A percentile compares a stretch with the other conserved stretches of the same genome.
These are phyloP conservation scores for Phialophora macrospora DNA, from an alignment of 2,329 filamentous ascomycete genomes.

Conservation along the genomic window DNA sequence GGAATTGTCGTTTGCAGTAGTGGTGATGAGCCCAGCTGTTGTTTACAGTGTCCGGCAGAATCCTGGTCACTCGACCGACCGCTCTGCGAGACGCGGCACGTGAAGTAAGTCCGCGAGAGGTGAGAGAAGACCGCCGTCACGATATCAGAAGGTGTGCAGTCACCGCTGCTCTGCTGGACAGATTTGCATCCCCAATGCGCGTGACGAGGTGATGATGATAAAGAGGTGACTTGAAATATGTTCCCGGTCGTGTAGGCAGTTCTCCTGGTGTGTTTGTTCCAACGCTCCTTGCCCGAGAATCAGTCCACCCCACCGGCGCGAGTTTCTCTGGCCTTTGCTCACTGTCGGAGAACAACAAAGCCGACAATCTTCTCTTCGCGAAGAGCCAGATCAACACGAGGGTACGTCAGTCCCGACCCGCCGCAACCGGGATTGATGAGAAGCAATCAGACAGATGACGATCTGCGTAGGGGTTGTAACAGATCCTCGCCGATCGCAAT, in stretches of 20 bases:
- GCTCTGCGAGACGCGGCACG: not conserved
- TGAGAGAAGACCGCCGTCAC: not conserved
- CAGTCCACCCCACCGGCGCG: not conserved
- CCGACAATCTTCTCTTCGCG: constrained; percentile 7
- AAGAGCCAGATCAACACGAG: constrained; percentile 21
- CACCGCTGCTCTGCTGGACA: constrained; percentile 5
- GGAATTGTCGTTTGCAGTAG: not conserved
- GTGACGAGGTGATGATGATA: not conserved
- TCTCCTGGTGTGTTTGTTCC: not conserved
- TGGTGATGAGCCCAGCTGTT: not conserved
- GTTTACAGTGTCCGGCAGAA: constrained; percentile 14
- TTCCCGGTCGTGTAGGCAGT: not conserved
- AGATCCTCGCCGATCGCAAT: constrained; percentile 35
- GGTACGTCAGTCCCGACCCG: constrained; percentile 26
- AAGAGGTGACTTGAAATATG: not conserved
- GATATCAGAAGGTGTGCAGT: not conserved
- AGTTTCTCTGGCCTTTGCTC: not conserved
- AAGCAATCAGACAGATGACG: constrained; percentile 19
- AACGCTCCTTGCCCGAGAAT: not conserved
- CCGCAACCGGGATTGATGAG: constrained; percentile 13
- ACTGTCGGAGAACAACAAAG: constrained; percentile 1
- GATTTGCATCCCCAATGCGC: not conserved
- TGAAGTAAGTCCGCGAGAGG: not conserved
- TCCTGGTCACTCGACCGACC: constrained; percentile 1
- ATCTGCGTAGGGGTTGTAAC: constrained; percentile 23